Conservation (phyloP, 2,329 filamentous ascomycete species). For the Sporothrix curviconia region DNA sequence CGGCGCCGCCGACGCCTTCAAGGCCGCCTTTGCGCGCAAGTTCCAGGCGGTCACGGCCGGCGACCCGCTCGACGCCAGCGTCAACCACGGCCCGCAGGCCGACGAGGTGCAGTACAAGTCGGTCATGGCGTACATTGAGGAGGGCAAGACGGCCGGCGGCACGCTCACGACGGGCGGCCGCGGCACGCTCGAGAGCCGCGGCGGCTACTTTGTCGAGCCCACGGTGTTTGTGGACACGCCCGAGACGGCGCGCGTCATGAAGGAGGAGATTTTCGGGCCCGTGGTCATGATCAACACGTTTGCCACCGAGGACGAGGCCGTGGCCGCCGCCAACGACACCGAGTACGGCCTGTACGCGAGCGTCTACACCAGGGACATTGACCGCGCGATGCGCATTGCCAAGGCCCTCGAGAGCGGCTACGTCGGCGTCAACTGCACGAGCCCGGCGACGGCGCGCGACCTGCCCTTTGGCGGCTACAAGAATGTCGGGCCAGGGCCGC, state of each 20-base stretch:
- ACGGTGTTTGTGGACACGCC: constrained; percentile 34
- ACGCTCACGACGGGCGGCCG: constrained; percentile 23
- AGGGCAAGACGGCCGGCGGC: constrained; percentile 27
- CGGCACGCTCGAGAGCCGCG: constrained; percentile 16
- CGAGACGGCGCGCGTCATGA: constrained; percentile 34
- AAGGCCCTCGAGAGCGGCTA: constrained; percentile 48
- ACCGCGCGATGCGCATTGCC: constrained; percentile 27
- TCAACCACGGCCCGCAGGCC: constrained; percentile 38
- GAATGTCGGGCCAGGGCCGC: constrained; percentile 30
- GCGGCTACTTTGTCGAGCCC: constrained; percentile 33
- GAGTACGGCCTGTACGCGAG: constrained; percentile 46
- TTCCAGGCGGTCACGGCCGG: constrained; percentile 33
- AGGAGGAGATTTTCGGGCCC: constrained; percentile 49
- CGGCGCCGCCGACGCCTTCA: constrained; percentile 22
- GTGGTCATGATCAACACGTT: constrained; percentile 46
- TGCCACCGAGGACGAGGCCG: constrained; percentile 43
- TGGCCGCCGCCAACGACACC: constrained; percentile 44
- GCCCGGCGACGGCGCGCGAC: constrained; percentile 29
- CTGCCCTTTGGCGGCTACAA: constrained; percentile 37
- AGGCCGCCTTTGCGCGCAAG: constrained; percentile 38
- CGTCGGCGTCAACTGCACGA: constrained; percentile 45
- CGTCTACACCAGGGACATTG: constrained; percentile 46
- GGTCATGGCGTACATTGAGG: constrained; percentile 32
- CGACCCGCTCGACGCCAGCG: constrained; percentile 28
- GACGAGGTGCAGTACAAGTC: constrained; percentile 38